Base-by-base conservation (phyloP, 768 basidiomycete genomes). In the Cyathus striatus region DNA sequence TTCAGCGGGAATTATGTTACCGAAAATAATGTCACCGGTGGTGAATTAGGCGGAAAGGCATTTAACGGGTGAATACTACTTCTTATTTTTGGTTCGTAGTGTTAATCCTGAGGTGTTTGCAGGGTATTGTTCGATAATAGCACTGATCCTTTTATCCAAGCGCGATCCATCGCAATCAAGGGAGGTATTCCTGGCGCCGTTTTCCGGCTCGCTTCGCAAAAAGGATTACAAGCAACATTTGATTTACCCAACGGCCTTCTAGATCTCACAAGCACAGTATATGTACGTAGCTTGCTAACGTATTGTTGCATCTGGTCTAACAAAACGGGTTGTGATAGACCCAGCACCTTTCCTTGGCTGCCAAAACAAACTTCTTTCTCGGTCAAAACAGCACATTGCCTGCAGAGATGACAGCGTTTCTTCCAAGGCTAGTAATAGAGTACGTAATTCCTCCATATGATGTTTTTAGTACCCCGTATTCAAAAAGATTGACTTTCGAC, bases 171-270 rank as follows among this genome's bases (percentile, higher is more conserved):
- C 2, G 64, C 79, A 2, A 74, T 73, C 1, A 62, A 56, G 22
- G 64, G 75, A n/a, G 70, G 73, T n/a, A 56, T 87, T 0, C 70
- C 85, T 13, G 74, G 73, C 6, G 75, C 85, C 4, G 76, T 86
- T 16, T 81, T 78, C 48, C 71, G 69, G 7, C 63, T 64, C 38
- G 82, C 83, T 2, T 49, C 57, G 6, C 68, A 74, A 44, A 57
- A 59, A 17, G 78, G 78, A 2, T 52, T 60, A 1, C 60, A 70
- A 38, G 56, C 69, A 2, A 66, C 66, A 6, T 85, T 83, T 51
- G 65, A 75, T 46, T 44, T 64, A 20, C 49, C 66, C 1, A 69
- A 73, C 38, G 75, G 73, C 0, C 81, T 86, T 50, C 49, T 78
- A 49, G 69, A 75, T 49, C 52, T 73, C 26, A 85, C 84, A 0